Percentiles rank a stretch among this genome's conserved stretches.
Evolutionary conservation across 805 yeast species (phyloP).

Genomic region (Yarrowia bubula): DNA sequence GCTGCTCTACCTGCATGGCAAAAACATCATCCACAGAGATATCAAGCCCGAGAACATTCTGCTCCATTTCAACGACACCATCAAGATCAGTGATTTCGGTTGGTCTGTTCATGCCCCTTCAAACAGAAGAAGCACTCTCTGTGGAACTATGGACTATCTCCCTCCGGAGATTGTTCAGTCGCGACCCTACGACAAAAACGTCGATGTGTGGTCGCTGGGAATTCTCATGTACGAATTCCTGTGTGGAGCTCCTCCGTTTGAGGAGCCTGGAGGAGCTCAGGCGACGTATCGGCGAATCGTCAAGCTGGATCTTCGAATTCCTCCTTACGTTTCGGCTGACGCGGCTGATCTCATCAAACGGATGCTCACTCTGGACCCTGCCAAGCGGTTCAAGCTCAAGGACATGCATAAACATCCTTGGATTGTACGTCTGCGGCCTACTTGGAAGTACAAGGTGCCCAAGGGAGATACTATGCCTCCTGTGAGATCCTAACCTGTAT

Average conservation of each 20-base stretch:
- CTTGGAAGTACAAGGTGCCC: slow-evolving; percentile 47
- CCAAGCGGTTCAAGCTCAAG: slow-evolving; percentile 56
- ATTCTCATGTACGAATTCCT: slow-evolving; percentile 79
- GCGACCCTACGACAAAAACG: slow-evolving; percentile 70
- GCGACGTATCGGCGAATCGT: slow-evolving; percentile 79
- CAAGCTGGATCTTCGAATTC: slow-evolving; percentile 71
- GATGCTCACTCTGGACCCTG: slow-evolving; percentile 67
- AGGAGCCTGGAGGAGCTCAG: slow-evolving; percentile 65
- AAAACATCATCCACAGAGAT: slow-evolving; percentile 85
- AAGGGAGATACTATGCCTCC: neutral
- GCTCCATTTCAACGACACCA: slow-evolving; percentile 67
- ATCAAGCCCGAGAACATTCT: slow-evolving; percentile 91
- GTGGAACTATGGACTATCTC: slow-evolving; percentile 91
- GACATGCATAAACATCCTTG: slow-evolving; percentile 79
- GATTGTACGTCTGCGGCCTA: slow-evolving; percentile 63
- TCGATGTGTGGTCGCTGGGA: slow-evolving; percentile 93
- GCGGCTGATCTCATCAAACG: slow-evolving; percentile 71
- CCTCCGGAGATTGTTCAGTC: slow-evolving; percentile 95
- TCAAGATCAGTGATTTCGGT: slow-evolving; percentile 91
- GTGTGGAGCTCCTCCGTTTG: slow-evolving; percentile 91
- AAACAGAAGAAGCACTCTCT: slow-evolving; percentile 70
- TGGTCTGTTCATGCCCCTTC: slow-evolving; percentile 81
- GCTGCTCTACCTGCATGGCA: slow-evolving; percentile 69
- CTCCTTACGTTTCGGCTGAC: slow-evolving; percentile 63
- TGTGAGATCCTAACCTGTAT: neutral